Percentiles rank a stretch among this genome's conserved stretches.
Conservation (phyloP, 441 rosid species). For the Hypseocharis bilobata region DNA sequence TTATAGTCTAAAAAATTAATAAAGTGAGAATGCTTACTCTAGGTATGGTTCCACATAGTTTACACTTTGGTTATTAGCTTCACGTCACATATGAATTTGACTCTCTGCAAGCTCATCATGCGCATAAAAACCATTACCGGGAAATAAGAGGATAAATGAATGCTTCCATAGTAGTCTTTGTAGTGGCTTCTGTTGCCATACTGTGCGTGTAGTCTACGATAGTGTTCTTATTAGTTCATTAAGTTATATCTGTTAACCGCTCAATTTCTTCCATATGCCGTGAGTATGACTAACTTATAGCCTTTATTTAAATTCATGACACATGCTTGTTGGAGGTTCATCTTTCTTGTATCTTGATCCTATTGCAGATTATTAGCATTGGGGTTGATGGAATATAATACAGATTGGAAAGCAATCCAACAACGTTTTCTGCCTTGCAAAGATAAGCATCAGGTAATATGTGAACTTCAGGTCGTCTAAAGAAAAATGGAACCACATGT, state of each 20-base stretch:
- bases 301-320: background rate
- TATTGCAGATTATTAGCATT: conserved; percentile 67
- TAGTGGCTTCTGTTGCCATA: background rate
- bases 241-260: background rate
- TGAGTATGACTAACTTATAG: background rate
- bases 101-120: background rate
- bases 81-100: background rate
- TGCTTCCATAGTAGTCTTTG: background rate
- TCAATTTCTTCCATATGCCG: conserved; percentile 4
- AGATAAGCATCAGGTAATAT: conserved; percentile 77
- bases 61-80: background rate
- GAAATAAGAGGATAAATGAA: background rate
- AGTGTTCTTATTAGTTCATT: background rate
- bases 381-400: conserved; percentile 80
- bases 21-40: background rate
- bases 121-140: background rate
- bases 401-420: conserved; percentile 93
- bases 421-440: conserved; percentile 95
- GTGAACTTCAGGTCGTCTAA: conserved; percentile 11
- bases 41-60: background rate
- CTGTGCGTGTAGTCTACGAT: background rate
- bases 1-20: background rate
- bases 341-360: conserved; percentile 17
- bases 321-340: conserved; percentile 13
- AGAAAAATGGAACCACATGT: background rate